These are phyloP conservation scores for Trichaptum fuscoviolaceum DNA, from an alignment of 768 basidiomycete species.

Conservation along the genomic window DNA sequence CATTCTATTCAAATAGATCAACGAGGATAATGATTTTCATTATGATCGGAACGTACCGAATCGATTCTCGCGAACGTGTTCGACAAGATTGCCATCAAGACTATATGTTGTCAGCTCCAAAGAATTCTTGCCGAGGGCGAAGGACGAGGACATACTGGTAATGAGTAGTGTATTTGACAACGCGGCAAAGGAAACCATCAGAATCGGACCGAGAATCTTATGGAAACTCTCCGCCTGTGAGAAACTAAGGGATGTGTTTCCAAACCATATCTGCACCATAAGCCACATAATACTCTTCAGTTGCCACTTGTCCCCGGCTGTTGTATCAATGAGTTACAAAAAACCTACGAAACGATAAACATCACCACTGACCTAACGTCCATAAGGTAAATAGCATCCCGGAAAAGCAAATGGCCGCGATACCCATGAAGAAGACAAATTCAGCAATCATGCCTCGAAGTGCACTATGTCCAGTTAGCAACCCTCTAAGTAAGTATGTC, in stretches of 20 bases:
- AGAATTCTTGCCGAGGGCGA: conserved; percentile 6
- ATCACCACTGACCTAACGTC: conserved; percentile 34
- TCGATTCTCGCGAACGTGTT: conserved; percentile 83
- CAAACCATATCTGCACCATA: conserved; percentile 86
- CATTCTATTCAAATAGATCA: conserved; percentile 34
- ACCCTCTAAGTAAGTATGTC: background rate
- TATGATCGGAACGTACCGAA: conserved; percentile 33
- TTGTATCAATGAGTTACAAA: conserved; percentile 13
- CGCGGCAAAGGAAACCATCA: conserved; percentile 78
- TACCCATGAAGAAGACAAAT: conserved; percentile 73
- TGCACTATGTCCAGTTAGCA: conserved; percentile 38
- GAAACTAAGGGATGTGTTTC: conserved; percentile 59
- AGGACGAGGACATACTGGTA: conserved; percentile 52
- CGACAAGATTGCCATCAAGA: conserved; percentile 86
- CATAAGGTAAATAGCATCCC: conserved; percentile 59
- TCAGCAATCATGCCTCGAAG: conserved; percentile 78
- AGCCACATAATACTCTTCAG: conserved; percentile 67
- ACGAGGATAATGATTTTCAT: background rate
- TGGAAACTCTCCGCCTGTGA: conserved; percentile 39
- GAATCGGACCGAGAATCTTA: conserved; percentile 63
- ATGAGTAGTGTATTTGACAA: conserved; percentile 73
- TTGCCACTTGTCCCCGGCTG: conserved; percentile 31
- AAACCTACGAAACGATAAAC: conserved; percentile 17
- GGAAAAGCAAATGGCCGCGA: conserved; percentile 77
- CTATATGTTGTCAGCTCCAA: conserved; percentile 16